Evolutionary conservation across 495 filamentous ascomycete genomes (phyloP), one percentile per base, ranked within the genome.

Genomic region (Trichoderma virens): DNA sequence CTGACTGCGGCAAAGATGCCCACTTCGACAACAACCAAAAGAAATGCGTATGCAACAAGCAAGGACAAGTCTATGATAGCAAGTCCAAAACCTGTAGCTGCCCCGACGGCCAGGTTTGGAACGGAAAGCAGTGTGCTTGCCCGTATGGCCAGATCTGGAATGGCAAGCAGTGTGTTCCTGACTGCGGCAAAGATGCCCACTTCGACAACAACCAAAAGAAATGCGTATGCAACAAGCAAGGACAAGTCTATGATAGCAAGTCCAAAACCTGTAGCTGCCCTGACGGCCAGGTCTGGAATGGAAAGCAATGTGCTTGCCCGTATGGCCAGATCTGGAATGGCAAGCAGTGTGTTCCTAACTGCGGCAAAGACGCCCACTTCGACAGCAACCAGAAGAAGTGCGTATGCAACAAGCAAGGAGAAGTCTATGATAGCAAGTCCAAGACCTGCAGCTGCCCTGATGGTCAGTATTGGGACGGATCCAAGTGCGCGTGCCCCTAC

Each of bases 51-150:
- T 62, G 60, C 60, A 62, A 62, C 5, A 62, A 62, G 2, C 18
- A 62, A 1, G 60, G 60, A 14, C 16, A 62, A 13, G 11, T 62
- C 2, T 62, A 35, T 16, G 11, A 62, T 3, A 6, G 31, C 13
- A 25, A 35, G 35, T 39, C 31, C 14, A 14, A 62, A 25, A 62
- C 30, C 31, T 62, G 60, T 20, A 41, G 31, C 60, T 62, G 60
- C 31, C 60, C 60, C n/a, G 31, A n/a, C 16, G 60, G 60, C 16
- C 28, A 62, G 34, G 11, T 20, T 20, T 62, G 34, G 34, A 38
- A 62, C 60, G 60, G 60, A 20, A 38, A 62, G 56, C 31, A 35
- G 27, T 61, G 59, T 61, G 59, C 31, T 14, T 61, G 59, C 23
- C 59, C 59, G 0, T 25, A 34, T 20, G 59, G 59, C 30, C 31